phyloP scores from a whole-genome alignment of 78 protist genomes.

The Emiliania huxleyi region DNA sequence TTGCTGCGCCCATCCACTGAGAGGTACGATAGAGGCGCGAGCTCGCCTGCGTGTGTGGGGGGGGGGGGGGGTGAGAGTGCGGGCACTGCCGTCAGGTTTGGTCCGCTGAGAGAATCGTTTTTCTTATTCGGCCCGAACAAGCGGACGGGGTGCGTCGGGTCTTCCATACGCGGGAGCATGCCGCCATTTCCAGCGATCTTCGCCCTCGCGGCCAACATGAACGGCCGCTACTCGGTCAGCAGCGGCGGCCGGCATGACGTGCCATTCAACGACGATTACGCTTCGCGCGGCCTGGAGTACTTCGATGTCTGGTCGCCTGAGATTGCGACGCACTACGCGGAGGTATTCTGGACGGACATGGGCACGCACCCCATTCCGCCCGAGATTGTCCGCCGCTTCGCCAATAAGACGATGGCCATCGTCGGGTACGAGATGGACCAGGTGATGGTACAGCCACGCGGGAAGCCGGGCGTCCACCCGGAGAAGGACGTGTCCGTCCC shows the following conservation, averaged over 20 bases:
- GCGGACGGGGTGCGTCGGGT: too few relatives aligned
- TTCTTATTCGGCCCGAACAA: too few relatives aligned
- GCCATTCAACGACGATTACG: neutral
- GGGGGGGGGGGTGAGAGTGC: too few relatives aligned
- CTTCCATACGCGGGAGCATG: too few relatives aligned
- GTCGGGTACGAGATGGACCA: neutral
- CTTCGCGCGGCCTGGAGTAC: neutral
- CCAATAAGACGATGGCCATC: neutral
- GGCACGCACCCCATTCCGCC: neutral
- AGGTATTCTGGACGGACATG: constrained; percentile 4
- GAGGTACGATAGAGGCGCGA: too few relatives aligned
- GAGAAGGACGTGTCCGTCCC: neutral
- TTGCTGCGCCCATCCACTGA: too few relatives aligned
- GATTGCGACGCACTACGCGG: neutral
- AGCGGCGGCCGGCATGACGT: neutral
- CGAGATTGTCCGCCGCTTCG: neutral
- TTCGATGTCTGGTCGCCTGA: constrained; percentile 8
- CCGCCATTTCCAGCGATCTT: too few relatives aligned
- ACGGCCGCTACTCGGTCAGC: neutral
- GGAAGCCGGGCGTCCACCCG: neutral
- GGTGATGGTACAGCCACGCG: neutral
- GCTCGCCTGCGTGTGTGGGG: too few relatives aligned
- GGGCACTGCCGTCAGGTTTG: too few relatives aligned
- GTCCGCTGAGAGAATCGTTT: too few relatives aligned
- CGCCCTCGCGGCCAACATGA: too few relatives aligned